phyloP scores from a whole-genome alignment of 805 yeast species.

The Komagataella mondaviorum region DNA sequence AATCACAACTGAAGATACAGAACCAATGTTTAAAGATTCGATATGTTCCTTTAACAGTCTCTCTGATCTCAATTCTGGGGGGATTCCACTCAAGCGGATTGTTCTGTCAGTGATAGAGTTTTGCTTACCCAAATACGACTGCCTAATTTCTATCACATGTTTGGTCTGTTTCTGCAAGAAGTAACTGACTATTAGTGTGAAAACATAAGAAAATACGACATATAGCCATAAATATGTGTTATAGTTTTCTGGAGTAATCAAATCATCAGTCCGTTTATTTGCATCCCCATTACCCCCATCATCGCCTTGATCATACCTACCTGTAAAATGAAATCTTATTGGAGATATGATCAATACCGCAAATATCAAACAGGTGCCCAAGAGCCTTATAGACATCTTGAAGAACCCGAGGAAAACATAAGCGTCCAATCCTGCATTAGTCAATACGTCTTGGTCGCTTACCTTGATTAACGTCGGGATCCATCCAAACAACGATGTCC shows the following conservation, averaged over 20 bases:
- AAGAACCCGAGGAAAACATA: constrained; percentile 85
- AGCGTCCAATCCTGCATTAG: constrained; percentile 90
- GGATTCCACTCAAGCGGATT: constrained; percentile 77
- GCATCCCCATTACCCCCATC: constrained; percentile 13
- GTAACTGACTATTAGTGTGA: constrained; percentile 54
- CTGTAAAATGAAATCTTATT: constrained; percentile 70
- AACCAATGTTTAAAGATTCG: constrained; percentile 68
- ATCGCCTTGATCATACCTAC: constrained; percentile 54
- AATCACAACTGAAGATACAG: constrained; percentile 61
- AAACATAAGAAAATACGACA: constrained; percentile 74
- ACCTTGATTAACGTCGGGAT: constrained; percentile 49
- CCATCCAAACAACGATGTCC: constrained; percentile 66
- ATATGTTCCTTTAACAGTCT: constrained; percentile 60
- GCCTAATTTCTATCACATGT: constrained; percentile 66
- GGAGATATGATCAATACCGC: constrained; percentile 76
- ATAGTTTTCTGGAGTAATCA: constrained; percentile 22
- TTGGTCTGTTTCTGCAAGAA: constrained; percentile 57
- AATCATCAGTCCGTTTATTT: constrained; percentile 2
- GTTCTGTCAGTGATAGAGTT: constrained; percentile 88
- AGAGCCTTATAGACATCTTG: constrained; percentile 68
- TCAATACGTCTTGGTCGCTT: constrained; percentile 64
- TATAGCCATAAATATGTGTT: constrained; percentile 71
- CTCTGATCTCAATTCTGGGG: constrained; percentile 64
- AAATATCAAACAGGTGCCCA: constrained; percentile 50
- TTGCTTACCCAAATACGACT: constrained; percentile 70